phyloP scores from a whole-genome alignment of 352 stramenopile species.

The Pythium grandisporangium region DNA sequence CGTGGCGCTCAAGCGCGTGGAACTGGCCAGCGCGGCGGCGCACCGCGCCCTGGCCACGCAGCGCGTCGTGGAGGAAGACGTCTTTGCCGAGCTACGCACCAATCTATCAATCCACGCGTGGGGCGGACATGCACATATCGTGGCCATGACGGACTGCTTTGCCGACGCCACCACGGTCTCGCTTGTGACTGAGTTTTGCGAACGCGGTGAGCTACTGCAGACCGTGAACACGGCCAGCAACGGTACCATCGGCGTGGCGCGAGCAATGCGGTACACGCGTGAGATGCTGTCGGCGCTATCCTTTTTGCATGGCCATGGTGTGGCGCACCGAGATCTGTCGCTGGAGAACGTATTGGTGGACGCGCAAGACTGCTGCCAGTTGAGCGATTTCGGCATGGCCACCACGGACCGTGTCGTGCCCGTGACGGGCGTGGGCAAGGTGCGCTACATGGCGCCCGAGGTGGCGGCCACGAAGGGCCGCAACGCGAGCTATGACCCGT shows the following conservation, averaged over 20 bases:
- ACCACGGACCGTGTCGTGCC: slow-evolving; percentile 13
- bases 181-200: slow-evolving; percentile 67
- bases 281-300: slow-evolving; percentile 51
- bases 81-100: slow-evolving; percentile 55
- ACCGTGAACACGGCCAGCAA: slow-evolving; percentile 55
- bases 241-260: slow-evolving; percentile 13
- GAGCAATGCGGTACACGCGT: slow-evolving; percentile 48
- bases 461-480: slow-evolving; percentile 18
- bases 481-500: slow-evolving; percentile 40
- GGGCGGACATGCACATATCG: slow-evolving; percentile 59
- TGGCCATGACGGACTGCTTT: slow-evolving; percentile 57
- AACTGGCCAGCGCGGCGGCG: slow-evolving; percentile 37
- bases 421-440: slow-evolving; percentile 54
- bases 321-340: slow-evolving; percentile 75
- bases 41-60: slow-evolving; percentile 39
- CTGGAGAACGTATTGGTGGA: slow-evolving; percentile 80
- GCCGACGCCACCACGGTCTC: slow-evolving; percentile 48
- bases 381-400: slow-evolving; percentile 77
- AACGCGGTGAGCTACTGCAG: slow-evolving; percentile 52
- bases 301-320: slow-evolving; percentile 66
- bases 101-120: slow-evolving; percentile 50
- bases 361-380: slow-evolving; percentile 49
- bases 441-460: slow-evolving; percentile 78
- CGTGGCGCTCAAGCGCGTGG: slow-evolving; percentile 77
- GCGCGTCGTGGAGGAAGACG: slow-evolving; percentile 50